Evolutionary conservation across 1,139 yeast genomes (phyloP).

Genomic region (Protomyces inouyei): DNA sequence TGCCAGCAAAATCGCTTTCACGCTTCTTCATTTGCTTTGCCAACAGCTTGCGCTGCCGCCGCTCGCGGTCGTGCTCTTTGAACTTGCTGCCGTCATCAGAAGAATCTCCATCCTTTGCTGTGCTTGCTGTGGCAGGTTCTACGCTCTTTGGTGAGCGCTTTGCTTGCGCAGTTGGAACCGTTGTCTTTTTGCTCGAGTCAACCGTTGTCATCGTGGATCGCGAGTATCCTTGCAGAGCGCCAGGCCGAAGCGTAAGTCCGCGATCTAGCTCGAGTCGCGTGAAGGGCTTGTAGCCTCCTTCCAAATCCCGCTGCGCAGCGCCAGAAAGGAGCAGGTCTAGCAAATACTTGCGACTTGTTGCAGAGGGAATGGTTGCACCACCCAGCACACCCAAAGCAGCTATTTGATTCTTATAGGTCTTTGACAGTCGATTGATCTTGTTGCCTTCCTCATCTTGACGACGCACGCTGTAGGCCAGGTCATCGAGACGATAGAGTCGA

Average conservation of each 20-base stretch:
- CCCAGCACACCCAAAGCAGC: slow-evolving; percentile 9
- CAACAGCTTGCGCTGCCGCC: slow-evolving; percentile 6
- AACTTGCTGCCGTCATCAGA: slow-evolving; percentile 21
- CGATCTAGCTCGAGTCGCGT: slow-evolving; percentile 1
- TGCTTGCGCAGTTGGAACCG: background rate
- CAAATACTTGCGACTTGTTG: slow-evolving; percentile 3
- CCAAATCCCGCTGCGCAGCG: slow-evolving; percentile 17
- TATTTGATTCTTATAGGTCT: slow-evolving; percentile 25
- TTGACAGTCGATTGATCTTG: slow-evolving; percentile 16
- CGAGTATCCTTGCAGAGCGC: slow-evolving; percentile 13
- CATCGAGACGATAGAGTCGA: slow-evolving; percentile 10
- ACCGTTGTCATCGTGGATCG: background rate
- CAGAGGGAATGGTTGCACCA: slow-evolving; percentile 13
- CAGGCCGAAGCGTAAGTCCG: slow-evolving; percentile 12
- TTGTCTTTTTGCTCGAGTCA: background rate
- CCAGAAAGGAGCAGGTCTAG: slow-evolving; percentile 14
- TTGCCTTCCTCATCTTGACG: slow-evolving; percentile 26
- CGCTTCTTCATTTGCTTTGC: slow-evolving; percentile 9
- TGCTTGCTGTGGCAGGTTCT: background rate
- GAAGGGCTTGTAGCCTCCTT: slow-evolving; percentile 15
- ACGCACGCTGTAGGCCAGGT: slow-evolving; percentile 25
- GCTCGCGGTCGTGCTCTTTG: slow-evolving; percentile 20
- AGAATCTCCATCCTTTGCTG: slow-evolving; percentile 3
- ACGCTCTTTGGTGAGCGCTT: background rate
- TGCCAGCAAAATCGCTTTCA: slow-evolving; percentile 10